Percentiles rank a stretch among this genome's conserved stretches.
These are phyloP conservation scores for Apodospora peruviana DNA, from an alignment of 495 filamentous ascomycete genomes.

Conservation along the genomic window DNA sequence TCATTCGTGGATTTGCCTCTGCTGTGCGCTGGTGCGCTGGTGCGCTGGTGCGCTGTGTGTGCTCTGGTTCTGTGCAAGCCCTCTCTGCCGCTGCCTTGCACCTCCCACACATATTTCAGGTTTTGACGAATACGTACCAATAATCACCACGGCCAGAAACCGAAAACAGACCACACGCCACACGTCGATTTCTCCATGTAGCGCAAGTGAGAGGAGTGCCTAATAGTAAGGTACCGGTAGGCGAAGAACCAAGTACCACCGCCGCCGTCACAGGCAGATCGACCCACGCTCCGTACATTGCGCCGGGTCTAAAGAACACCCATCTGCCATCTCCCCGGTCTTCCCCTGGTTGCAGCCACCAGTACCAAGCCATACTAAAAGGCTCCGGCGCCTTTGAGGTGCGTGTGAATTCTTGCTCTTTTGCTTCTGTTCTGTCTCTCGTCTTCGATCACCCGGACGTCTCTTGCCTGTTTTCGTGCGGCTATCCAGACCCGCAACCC, in stretches of 20 bases:
- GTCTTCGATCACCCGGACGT: too few relatives aligned
- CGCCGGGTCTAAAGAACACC: slow-evolving; percentile 29
- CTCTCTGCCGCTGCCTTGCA: slow-evolving; percentile 10
- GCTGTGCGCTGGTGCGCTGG: background rate
- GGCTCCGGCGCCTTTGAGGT: slow-evolving; percentile 18
- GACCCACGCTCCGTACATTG: slow-evolving; percentile 27
- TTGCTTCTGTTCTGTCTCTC: slow-evolving; percentile 12
- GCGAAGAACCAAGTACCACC: too few relatives aligned
- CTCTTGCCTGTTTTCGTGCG: too few relatives aligned
- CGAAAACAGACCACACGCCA: slow-evolving; percentile 18
- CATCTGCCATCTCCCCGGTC: slow-evolving; percentile 24
- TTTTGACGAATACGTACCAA: background rate
- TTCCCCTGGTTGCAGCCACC: slow-evolving; percentile 27
- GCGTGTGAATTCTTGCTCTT: slow-evolving; percentile 17
- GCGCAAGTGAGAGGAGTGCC: background rate
- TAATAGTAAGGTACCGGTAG: background rate
- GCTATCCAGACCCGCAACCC: too few relatives aligned
- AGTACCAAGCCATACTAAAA: slow-evolving; percentile 23
- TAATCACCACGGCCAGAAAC: background rate
- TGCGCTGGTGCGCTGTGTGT: too few relatives aligned
- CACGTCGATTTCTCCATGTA: slow-evolving; percentile 9
- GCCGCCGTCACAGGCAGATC: slow-evolving; percentile 23
- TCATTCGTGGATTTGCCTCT: background rate
- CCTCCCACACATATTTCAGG: slow-evolving; percentile 1
- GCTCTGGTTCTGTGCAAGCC: too few relatives aligned